Evolutionary conservation across 1,139 yeast species (phyloP), one percentile per base, ranked within the genome.

Genomic region (Debaryomyces sp.): DNA sequence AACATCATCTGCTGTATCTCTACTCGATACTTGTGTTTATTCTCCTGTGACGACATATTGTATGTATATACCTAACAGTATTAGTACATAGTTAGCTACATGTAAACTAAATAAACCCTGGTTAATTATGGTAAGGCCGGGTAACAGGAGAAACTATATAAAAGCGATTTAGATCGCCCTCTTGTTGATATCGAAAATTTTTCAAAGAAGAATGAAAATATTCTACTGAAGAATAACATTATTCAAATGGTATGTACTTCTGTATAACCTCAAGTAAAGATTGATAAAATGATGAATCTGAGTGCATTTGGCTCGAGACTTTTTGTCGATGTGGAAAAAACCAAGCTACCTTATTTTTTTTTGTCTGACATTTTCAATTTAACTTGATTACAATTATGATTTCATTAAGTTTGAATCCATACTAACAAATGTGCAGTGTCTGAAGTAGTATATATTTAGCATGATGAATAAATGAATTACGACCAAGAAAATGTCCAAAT

Each of bases 1-100:
- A 95, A 94, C 99, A 94, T 94, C 99, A 94, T 95, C 73, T 91
- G 96, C 66, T 89, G 96, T 60, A 90, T 89, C 67, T 90, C 97
- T 43, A 87, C 81, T 50, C 96, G 75, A 64, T 89, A 90, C 62
- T 85, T 83, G 70, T 87, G 85, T 62, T 87, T 85, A 54, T 79
- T 68, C 44, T 68, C 71, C 15, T 44, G 51, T 21, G 45, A 44
- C 24, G 51, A 43, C 51, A 47, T 52, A 21, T 4, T 21, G 27
- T 15, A 6, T 26, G 36, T 41, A 13, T 23, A 17, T 35, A 27
- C 13, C 13, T 27, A 27, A 5, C 13, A 27, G 9, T 27, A 27
- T 9, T 12, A n/a, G 6, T 12, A 27, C n/a, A 27, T 12, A 27
- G 6, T n/a, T 27, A 12, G 13, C 30, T 15, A 21, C 18, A 30